Evolutionary conservation across 768 basidiomycete species (phyloP), one percentile per base, ranked within the genome.

Genomic region (Rhizopogon rudus): DNA sequence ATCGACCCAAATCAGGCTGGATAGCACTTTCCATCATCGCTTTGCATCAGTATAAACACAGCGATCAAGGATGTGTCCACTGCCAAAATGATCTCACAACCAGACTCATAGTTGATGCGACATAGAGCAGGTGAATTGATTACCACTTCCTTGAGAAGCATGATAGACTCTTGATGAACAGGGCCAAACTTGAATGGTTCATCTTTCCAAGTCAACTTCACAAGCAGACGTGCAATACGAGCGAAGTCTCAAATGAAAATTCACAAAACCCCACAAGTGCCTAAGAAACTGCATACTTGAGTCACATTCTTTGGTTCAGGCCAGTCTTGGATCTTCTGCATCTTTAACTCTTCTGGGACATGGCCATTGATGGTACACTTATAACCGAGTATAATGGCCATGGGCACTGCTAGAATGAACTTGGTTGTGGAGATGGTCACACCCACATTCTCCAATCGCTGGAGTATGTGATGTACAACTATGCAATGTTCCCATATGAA

Each of bases 1-100:
- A 79, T 73, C 0, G 73, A 79, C 0, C 74, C 66, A 42, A 77
- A 80, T 0, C 64, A 58, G 0, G 66, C 62, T 33, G 67, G 74
- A 16, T 63, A 62, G 0, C 62, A 55, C 12, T 57, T 55, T 0
- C 61, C 53, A 1, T 61, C 58, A 0, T 44, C 35, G 29, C 64
- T 62, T 35, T 74, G 71, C 1, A 51, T 52, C 0, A 76, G 58
- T 1, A 70, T 65, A 35, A 64, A 76, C 0, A 77, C 65, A 0
- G 70, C 73, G 7, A 72, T 66, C 5, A 51, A 41, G 0, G 66
- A 71, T 0, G 68, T 52, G 56, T 74, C 53, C 51, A 75, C 40
- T 16, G 62, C 57, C 0, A 67, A 44, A 9, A 56, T 62, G 8
- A 62, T 48, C 3, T 35, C n/a, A 7, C 53, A 41, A 6, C 63